phyloP scores from a whole-genome alignment of 371 early-diverging fungal species.

The Mortierella sp. region DNA sequence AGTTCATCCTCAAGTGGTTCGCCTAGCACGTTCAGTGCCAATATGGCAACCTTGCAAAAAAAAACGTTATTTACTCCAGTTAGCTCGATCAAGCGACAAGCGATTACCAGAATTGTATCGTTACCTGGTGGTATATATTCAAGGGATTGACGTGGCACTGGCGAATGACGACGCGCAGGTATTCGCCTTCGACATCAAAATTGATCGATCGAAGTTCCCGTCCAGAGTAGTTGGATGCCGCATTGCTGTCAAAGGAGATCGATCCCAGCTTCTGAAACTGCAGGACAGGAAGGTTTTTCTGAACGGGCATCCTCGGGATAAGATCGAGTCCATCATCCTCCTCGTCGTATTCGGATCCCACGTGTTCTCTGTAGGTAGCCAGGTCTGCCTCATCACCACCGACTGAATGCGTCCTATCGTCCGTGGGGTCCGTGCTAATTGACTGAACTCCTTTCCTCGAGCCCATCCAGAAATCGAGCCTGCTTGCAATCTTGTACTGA shows the following conservation, averaged over 20 bases:
- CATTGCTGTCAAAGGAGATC: constrained; percentile 66
- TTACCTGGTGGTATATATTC: constrained; percentile 83
- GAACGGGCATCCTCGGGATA: constrained; percentile 16
- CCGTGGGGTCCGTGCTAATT: constrained; percentile 16
- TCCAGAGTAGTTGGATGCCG: constrained; percentile 61
- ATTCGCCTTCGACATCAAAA: constrained; percentile 78
- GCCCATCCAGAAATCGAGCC: constrained; percentile 77
- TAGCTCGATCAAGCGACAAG: too few relatives aligned
- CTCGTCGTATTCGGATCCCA: constrained; percentile 12
- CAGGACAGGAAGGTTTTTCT: constrained; percentile 25
- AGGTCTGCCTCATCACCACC: constrained; percentile 6
- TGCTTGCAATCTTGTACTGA: constrained; percentile 86
- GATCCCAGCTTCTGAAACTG: constrained; percentile 56
- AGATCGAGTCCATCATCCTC: constrained; percentile 29
- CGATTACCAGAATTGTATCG: not conserved
- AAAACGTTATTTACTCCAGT: not conserved
- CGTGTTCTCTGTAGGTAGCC: constrained; percentile 8
- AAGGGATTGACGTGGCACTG: constrained; percentile 77
- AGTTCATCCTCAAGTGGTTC: constrained; percentile 48
- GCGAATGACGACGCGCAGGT: constrained; percentile 74
- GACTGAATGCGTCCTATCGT: not conserved
- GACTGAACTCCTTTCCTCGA: constrained; percentile 39
- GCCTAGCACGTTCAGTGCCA: constrained; percentile 71
- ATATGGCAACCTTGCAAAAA: constrained; percentile 63
- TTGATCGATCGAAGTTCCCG: constrained; percentile 84